Evolutionary conservation across 805 yeast genomes (phyloP).

Genomic region (Wickerhamomyces canadensis): DNA sequence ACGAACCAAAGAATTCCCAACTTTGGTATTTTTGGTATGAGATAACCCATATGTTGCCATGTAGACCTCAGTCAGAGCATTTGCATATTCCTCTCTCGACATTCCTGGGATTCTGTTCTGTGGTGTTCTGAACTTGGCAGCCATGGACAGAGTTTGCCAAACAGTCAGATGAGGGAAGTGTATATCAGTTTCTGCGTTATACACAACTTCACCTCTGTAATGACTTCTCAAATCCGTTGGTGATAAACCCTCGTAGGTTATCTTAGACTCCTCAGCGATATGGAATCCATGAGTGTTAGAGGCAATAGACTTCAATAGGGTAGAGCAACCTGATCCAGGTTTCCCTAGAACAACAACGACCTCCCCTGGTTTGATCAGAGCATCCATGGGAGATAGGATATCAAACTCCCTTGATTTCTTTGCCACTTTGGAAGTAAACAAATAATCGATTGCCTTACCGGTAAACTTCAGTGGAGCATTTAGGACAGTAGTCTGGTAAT

Average conservation of each 20-base stretch:
- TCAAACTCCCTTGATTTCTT: conserved; percentile 28
- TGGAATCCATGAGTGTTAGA: conserved; percentile 56
- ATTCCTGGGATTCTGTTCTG: conserved; percentile 55
- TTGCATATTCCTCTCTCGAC: conserved; percentile 46
- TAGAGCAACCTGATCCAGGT: conserved; percentile 75
- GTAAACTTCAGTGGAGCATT: conserved; percentile 29
- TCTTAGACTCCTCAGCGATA: conserved; percentile 38
- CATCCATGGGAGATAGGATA: conserved; percentile 61
- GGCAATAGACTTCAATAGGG: conserved; percentile 55
- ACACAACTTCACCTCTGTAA: conserved; percentile 67
- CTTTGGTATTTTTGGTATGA: conserved; percentile 58
- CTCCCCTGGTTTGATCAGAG: conserved; percentile 54
- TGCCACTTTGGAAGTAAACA: conserved; percentile 7
- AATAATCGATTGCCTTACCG: conserved; percentile 7
- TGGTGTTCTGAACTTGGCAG: conserved; percentile 59
- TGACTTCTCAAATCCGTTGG: conserved; percentile 44
- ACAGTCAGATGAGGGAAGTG: conserved; percentile 69
- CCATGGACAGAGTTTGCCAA: conserved; percentile 57
- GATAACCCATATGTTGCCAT: conserved; percentile 42
- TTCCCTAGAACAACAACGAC: conserved; percentile 68
- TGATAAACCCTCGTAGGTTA: conserved; percentile 51
- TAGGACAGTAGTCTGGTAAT: conserved; percentile 55
- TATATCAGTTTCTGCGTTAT: conserved; percentile 61
- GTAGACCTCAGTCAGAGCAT: conserved; percentile 46
- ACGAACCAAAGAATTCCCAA: conserved; percentile 56